Evolutionary conservation across 306 rosid genomes (phyloP).

Genomic region (Betula pendula): DNA sequence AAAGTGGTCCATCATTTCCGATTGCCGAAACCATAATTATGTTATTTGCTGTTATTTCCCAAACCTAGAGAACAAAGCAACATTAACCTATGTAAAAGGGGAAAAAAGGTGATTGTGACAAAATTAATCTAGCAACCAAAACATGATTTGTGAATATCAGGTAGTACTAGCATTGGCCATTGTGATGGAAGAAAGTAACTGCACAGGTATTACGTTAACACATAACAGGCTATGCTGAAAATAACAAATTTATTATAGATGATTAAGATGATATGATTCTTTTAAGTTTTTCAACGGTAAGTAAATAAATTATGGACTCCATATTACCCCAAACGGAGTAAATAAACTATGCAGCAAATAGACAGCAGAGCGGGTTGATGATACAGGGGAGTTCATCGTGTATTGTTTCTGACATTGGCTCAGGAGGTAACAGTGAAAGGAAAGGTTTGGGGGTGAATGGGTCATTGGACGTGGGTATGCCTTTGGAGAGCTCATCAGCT

Average conservation of each 20-base stretch:
- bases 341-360: too few species aligned
- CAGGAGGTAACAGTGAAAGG: too few species aligned
- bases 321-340: background rate
- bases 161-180: background rate
- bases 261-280: background rate
- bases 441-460: too few species aligned
- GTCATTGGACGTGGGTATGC: too few species aligned
- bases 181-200: background rate
- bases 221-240: background rate
- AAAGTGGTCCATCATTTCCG: slow-evolving; percentile 98
- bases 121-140: background rate
- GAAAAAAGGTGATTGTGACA: background rate
- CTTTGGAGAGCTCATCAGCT: too few species aligned
- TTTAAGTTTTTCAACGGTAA: background rate
- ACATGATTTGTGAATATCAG: background rate
- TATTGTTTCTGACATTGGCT: too few species aligned
- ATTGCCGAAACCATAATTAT: slow-evolving; percentile 98
- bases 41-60: slow-evolving; percentile 97
- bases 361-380: too few species aligned
- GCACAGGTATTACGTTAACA: background rate
- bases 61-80: slow-evolving; percentile 60
- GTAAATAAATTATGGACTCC: background rate
- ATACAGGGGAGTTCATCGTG: too few species aligned
- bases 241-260: background rate
- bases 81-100: slow-evolving; percentile 28